Evolutionary conservation across 2,329 filamentous ascomycete species (phyloP).

Genomic region (Coniochaeta sp.): DNA sequence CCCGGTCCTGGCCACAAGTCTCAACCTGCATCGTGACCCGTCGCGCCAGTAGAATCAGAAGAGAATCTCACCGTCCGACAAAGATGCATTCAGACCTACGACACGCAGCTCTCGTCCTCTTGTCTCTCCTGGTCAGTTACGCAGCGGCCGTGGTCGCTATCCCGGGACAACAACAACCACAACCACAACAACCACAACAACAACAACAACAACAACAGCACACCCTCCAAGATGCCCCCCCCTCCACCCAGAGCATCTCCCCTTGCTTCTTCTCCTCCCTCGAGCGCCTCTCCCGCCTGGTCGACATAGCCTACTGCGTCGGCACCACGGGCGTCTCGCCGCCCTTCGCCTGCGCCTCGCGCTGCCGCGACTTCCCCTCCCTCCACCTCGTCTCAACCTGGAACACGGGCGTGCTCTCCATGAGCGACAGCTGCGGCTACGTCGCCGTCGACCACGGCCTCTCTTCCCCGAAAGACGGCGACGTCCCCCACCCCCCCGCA

Average conservation of each 20-base stretch:
- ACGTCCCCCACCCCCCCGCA: slow-evolving; percentile 20
- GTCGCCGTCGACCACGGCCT: slow-evolving; percentile 72
- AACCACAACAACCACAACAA: too few relatives aligned
- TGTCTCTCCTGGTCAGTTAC: background rate
- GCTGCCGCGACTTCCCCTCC: slow-evolving; percentile 74
- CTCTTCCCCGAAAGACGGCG: slow-evolving; percentile 12
- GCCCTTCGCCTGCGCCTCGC: slow-evolving; percentile 79
- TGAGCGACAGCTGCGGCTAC: slow-evolving; percentile 91
- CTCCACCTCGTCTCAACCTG: slow-evolving; percentile 79
- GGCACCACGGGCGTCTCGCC: slow-evolving; percentile 72
- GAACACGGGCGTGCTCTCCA: slow-evolving; percentile 72
- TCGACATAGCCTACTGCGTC: slow-evolving; percentile 93
- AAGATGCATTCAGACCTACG: background rate
- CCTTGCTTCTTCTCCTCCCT: slow-evolving; percentile 66
- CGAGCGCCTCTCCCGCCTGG: slow-evolving; percentile 81
- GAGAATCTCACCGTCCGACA: background rate
- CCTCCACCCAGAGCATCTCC: slow-evolving; percentile 34
- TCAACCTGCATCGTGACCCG: background rate
- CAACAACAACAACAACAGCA: too few relatives aligned
- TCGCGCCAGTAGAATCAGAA: background rate
- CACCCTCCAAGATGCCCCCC: background rate
- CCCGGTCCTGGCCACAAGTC: background rate
- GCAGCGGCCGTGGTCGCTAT: background rate
- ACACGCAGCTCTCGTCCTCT: background rate
- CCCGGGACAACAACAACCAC: background rate